Conservation (phyloP, 345 rosid genomes). For the Carallia pectinifolia region DNA sequence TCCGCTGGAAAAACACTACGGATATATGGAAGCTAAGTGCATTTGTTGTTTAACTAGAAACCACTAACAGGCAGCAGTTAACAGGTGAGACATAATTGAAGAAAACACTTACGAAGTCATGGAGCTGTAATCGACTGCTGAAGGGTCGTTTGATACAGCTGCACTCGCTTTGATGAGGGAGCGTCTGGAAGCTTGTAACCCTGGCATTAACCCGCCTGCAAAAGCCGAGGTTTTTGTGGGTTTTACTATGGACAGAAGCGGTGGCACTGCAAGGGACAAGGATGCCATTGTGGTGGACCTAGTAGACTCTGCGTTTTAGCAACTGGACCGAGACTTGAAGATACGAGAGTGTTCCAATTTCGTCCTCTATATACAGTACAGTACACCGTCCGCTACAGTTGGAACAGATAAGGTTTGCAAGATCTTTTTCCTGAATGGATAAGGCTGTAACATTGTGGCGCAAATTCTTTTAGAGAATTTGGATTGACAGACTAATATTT, state of each 20-base stretch:
- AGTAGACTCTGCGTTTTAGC: neutral
- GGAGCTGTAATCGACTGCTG: slow-evolving; percentile 53
- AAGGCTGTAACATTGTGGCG: slow-evolving; percentile 10
- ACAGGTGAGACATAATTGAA: neutral
- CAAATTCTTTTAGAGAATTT: neutral
- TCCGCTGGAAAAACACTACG: slow-evolving; percentile 67
- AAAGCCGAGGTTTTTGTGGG: slow-evolving; percentile 25
- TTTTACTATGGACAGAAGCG: slow-evolving; percentile 10
- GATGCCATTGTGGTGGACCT: slow-evolving; percentile 32
- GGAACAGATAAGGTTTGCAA: too few relatives aligned
- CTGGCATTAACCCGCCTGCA: slow-evolving; percentile 25
- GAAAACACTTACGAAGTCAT: slow-evolving; percentile 33
- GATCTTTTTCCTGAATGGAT: slow-evolving; percentile 20
- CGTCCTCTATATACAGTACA: too few relatives aligned
- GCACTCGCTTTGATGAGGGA: slow-evolving; percentile 26
- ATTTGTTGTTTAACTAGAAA: neutral
- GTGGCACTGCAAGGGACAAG: slow-evolving; percentile 26
- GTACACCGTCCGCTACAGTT: too few relatives aligned
- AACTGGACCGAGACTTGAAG: neutral
- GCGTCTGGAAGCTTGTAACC: slow-evolving; percentile 17
- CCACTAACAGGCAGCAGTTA: neutral
- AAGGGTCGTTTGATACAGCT: slow-evolving; percentile 24
- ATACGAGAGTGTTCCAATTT: neutral
- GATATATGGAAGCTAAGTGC: neutral
- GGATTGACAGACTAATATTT: too few relatives aligned